Conservation (phyloP, 192 early-diverging fungal genomes). For the Coemansia sp. region DNA sequence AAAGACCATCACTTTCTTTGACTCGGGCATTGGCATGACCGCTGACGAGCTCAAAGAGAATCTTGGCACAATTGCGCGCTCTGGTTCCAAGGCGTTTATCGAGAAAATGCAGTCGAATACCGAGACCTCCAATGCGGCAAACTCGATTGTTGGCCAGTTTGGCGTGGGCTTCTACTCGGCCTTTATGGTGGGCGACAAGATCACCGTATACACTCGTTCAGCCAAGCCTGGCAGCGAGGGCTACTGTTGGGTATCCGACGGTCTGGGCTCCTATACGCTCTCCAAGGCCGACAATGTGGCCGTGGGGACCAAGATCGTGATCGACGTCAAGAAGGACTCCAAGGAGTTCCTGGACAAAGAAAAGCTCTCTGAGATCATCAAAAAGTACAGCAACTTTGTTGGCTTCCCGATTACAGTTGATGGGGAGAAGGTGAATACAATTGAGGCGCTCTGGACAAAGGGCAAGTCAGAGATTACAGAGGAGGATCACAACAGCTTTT, state of each 20-base stretch:
- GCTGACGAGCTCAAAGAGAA: conserved; percentile 83
- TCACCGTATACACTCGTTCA: conserved; percentile 86
- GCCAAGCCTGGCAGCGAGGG: conserved; percentile 78
- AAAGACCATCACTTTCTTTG: conserved; percentile 79
- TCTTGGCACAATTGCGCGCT: conserved; percentile 97
- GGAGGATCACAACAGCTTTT: conserved; percentile 90
- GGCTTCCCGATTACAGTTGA: conserved; percentile 91
- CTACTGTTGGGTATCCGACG: conserved; percentile 92
- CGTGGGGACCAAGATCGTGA: conserved; percentile 91
- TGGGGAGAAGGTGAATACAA: conserved; percentile 84
- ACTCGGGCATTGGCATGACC: conserved; percentile 97
- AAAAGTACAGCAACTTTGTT: conserved; percentile 95
- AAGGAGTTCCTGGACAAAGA: conserved; percentile 73
- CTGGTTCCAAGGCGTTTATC: conserved; percentile 85
- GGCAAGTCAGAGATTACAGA: conserved; percentile 71
- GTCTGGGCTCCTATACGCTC: conserved; percentile 89
- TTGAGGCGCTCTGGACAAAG: conserved; percentile 95
- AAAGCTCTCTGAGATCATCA: conserved; percentile 67
- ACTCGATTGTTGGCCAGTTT: conserved; percentile 93
- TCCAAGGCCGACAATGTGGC: conserved; percentile 87
- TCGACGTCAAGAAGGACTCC: conserved; percentile 89
- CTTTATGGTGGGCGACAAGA: conserved; percentile 94
- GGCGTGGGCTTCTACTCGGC: conserved; percentile 99
- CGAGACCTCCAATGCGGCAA: conserved; percentile 57
- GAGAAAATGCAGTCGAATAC: conserved; percentile 60